These are phyloP conservation scores for Penicillium occitanis DNA, from an alignment of 2,329 filamentous ascomycete genomes.

Conservation along the genomic window DNA sequence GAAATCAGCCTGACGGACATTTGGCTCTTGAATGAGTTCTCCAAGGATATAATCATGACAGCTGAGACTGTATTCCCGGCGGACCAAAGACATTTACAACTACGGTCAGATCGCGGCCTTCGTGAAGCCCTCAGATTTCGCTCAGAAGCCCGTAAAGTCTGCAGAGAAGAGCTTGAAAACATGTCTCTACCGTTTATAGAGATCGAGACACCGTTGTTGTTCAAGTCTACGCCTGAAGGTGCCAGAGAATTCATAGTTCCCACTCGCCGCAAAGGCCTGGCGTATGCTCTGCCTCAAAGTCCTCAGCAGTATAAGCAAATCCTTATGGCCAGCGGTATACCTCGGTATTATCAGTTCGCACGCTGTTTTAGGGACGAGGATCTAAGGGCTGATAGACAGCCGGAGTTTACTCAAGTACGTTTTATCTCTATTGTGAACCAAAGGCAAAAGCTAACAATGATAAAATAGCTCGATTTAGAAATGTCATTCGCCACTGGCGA, in stretches of 20 bases:
- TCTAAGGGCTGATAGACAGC: slow-evolving; percentile 84
- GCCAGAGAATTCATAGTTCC: slow-evolving; percentile 94
- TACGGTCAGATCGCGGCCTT: slow-evolving; percentile 70
- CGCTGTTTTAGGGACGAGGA: slow-evolving; percentile 96
- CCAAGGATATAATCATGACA: slow-evolving; percentile 73
- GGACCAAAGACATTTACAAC: slow-evolving; percentile 76
- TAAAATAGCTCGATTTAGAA: slow-evolving; percentile 76
- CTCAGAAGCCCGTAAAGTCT: slow-evolving; percentile 57
- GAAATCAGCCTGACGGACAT: slow-evolving; percentile 66
- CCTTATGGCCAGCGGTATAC: slow-evolving; percentile 84
- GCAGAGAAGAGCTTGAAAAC: slow-evolving; percentile 55
- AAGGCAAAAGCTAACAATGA: neutral
- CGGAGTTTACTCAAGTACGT: slow-evolving; percentile 86
- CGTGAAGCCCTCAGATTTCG: slow-evolving; percentile 70
- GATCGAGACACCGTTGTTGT: slow-evolving; percentile 88
- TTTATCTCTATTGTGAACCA: neutral
- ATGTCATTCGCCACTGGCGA: slow-evolving; percentile 78
- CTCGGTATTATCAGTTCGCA: slow-evolving; percentile 86
- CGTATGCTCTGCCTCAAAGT: slow-evolving; percentile 91
- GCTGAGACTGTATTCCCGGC: slow-evolving; percentile 71
- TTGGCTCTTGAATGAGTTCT: slow-evolving; percentile 69
- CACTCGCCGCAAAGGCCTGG: slow-evolving; percentile 70
- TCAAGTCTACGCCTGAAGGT: slow-evolving; percentile 96
- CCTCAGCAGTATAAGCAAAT: slow-evolving; percentile 99
- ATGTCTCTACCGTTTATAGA: slow-evolving; percentile 63